Conservation (phyloP, 257 asterid species). For the Penstemon davidsonii region DNA sequence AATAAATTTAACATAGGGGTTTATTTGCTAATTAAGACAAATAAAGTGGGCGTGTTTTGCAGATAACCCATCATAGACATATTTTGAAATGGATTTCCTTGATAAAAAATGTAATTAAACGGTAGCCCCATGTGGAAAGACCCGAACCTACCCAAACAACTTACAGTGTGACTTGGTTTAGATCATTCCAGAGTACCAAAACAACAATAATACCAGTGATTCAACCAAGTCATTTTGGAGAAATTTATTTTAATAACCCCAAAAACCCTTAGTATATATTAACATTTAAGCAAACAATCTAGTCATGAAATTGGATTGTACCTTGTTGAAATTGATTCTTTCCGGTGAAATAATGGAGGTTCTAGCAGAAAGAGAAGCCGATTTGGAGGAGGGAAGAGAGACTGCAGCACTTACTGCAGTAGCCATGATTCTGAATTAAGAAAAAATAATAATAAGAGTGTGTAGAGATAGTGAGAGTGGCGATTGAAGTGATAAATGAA, state of each 20-base stretch:
- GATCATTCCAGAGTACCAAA: not conserved
- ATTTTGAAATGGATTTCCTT: not conserved
- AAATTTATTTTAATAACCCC: too few relatives aligned
- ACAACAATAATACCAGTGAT: not conserved
- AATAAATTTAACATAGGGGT: too few relatives aligned
- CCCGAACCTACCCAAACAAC: too few relatives aligned
- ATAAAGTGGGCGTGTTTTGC: too few relatives aligned
- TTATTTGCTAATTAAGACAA: too few relatives aligned
- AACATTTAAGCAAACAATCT: not conserved
- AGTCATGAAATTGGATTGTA: slow-evolving; percentile 17
- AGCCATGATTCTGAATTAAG: slow-evolving; percentile 54
- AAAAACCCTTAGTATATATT: not conserved
- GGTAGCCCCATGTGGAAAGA: too few relatives aligned
- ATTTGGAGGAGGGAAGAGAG: slow-evolving; percentile 75
- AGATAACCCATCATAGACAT: too few relatives aligned
- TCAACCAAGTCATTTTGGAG: too few relatives aligned
- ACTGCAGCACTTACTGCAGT: slow-evolving; percentile 95
- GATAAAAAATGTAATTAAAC: not conserved
- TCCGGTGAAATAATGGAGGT: slow-evolving; percentile 59
- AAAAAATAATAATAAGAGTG: slow-evolving; percentile 16
- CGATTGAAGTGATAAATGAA: slow-evolving; percentile 6
- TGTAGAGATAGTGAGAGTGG: slow-evolving; percentile 13
- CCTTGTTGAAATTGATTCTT: slow-evolving; percentile 73
- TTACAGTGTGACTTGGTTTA: too few relatives aligned
- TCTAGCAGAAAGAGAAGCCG: slow-evolving; percentile 60